These are phyloP conservation scores for Rosa lucieae DNA, from an alignment of 306 rosid species.

Conservation along the genomic window DNA sequence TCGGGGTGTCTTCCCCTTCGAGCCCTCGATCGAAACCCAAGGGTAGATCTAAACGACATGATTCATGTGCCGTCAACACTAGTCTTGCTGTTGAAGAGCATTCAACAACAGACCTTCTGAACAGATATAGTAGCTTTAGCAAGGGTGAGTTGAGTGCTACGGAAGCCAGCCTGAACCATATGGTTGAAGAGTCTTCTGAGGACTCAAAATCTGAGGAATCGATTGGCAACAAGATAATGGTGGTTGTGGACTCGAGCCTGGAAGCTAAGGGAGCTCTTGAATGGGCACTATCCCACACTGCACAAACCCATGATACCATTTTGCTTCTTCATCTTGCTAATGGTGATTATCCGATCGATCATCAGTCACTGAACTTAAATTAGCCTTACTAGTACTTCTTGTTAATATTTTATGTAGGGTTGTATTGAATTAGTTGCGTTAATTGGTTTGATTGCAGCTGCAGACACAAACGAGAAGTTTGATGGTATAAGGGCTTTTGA, in stretches of 20 bases:
- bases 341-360: neutral
- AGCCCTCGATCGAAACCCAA: neutral
- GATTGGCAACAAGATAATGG: slow-evolving; percentile 70
- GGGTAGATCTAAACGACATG: neutral
- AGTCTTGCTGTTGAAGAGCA: neutral
- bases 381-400: neutral
- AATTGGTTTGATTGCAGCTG: slow-evolving; percentile 24
- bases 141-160: neutral
- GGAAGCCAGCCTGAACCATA: neutral
- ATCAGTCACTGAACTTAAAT: neutral
- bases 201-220: neutral
- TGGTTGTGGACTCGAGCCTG: slow-evolving; percentile 72
- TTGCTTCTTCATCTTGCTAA: slow-evolving; percentile 51
- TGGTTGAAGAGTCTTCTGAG: neutral
- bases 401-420: neutral
- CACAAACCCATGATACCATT: slow-evolving; percentile 56
- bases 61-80: neutral
- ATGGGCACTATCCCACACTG: slow-evolving; percentile 88
- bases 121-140: neutral
- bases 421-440: neutral
- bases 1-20: slow-evolving; percentile 8
- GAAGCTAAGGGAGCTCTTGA: slow-evolving; percentile 85
- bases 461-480: slow-evolving; percentile 35
- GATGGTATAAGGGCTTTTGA: slow-evolving; percentile 44
- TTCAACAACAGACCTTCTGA: slow-evolving; percentile 3